Conservation (phyloP, 306 rosid species). For the Pyrus betulifolia region DNA sequence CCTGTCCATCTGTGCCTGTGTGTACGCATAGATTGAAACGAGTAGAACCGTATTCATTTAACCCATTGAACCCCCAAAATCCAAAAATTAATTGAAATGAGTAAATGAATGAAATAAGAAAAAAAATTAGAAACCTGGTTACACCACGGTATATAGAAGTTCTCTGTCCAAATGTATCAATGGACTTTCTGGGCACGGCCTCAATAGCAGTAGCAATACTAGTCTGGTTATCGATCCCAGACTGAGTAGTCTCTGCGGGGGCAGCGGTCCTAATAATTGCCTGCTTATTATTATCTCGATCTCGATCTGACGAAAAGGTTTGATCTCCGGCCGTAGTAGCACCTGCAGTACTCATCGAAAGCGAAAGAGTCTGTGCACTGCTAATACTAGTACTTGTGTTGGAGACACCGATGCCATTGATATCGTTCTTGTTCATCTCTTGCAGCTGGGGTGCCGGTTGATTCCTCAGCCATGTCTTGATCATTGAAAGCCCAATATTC, state of each 20-base stretch:
- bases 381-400: background rate
- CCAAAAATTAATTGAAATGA: background rate
- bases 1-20: slow-evolving; percentile 92
- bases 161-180: slow-evolving; percentile 87
- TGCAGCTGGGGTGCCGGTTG: slow-evolving; percentile 30
- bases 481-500: slow-evolving; percentile 74
- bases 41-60: background rate
- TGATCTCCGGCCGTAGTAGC: slow-evolving; percentile 28
- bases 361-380: slow-evolving; percentile 39
- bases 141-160: slow-evolving; percentile 97
- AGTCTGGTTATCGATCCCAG: slow-evolving; percentile 15
- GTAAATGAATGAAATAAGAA: background rate
- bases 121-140: slow-evolving; percentile 42
- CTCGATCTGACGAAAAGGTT: slow-evolving; percentile 41
- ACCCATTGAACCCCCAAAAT: background rate
- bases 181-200: slow-evolving; percentile 49
- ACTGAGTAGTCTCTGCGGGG: background rate
- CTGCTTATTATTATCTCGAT: slow-evolving; percentile 11
- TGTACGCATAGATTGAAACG: background rate
- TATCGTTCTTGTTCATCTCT: slow-evolving; percentile 6
- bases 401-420: background rate
- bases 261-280: background rate
- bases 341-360: slow-evolving; percentile 77
- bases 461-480: slow-evolving; percentile 82
- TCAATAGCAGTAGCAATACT: slow-evolving; percentile 21